Evolutionary conservation across 306 rosid species (phyloP), one percentile per base, ranked within the genome.

Genomic region (Citrullus colocynthis): DNA sequence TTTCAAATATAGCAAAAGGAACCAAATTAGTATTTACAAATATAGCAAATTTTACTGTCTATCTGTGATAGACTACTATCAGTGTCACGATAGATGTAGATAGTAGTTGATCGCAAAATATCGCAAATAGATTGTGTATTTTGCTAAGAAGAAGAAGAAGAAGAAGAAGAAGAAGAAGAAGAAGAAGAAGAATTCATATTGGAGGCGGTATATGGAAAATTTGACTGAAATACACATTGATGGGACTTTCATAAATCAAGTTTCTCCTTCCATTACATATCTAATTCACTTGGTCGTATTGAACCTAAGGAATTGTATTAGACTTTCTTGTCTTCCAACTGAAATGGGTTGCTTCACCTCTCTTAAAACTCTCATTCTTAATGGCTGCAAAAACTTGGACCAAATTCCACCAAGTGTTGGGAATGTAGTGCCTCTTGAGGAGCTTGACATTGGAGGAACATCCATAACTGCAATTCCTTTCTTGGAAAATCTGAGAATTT

Each of bases 201-300:
- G 42, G 13, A 71, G 17, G 69, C 24, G 54, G n/a, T 1, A 20
- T 3, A 78, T 82, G 81, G 8, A 61, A 13, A 8, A 21, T 49
- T 71, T 82, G 57, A 63, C 11, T 2, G 21, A 79, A 45, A 82
- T 82, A 57, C 12, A 75, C 8, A 54, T 83, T 15, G 75, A 66
- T 36, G 78, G 75, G 24, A 75, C 80, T 44, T 67, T 16, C 5
- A 49, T 83, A 16, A 17, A 18, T 1, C 20, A 58, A 18, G 17
- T 83, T 9, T 74, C 63, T 32, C 10, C 6, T 4, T 79, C 83
- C 18, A 28, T 79, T 15, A 51, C 54, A 6, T 6, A 0, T 42
- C 71, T 83, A 36, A 37, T n/a, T 36, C 44, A 69, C 44, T 78
- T 83, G n/a, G 54, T 37, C 17, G 12, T 49, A 12, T 45, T 83